Percentiles rank a stretch among this genome's conserved stretches.
Conservation (phyloP, 1,284 basidiomycete species). For the Puccinia polysora region DNA sequence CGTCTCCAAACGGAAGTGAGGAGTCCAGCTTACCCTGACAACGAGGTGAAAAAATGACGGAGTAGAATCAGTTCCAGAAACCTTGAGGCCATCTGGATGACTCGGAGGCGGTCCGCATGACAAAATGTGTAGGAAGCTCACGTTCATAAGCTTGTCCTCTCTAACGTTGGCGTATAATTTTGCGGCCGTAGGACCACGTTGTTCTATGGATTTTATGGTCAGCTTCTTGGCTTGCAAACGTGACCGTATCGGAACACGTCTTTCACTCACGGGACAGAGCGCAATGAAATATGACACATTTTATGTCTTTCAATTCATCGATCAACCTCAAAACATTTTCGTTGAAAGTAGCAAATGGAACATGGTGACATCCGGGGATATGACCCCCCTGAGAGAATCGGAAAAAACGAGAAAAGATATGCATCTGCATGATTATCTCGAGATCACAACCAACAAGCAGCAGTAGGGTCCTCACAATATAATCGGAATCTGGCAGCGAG, state of each 20-base stretch:
- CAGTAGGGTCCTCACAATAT: neutral
- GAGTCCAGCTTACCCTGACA: constrained; percentile 20
- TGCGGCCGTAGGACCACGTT: constrained; percentile 22
- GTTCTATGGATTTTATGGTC: neutral
- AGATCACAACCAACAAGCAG: neutral
- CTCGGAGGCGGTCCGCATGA: too few relatives aligned
- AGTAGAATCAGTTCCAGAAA: neutral
- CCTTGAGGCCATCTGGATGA: too few relatives aligned
- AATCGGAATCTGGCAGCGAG: constrained; percentile 18
- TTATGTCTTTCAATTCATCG: constrained; percentile 18
- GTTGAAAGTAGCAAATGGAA: neutral
- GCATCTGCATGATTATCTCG: neutral
- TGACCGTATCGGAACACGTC: neutral
- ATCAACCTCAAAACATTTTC: constrained; percentile 3
- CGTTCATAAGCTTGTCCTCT: constrained; percentile 15
- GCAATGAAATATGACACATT: constrained; percentile 32
- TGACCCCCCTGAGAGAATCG: constrained; percentile 25
- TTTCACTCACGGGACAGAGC: constrained; percentile 18
- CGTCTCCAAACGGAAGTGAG: constrained; percentile 16
- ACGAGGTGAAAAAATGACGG: neutral
- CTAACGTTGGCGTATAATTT: constrained; percentile 14
- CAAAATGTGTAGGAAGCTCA: too few relatives aligned
- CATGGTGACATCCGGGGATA: constrained; percentile 34
- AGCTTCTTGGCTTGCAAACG: neutral
- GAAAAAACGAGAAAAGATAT: neutral